Conservation (phyloP, 2,329 filamentous ascomycete genomes). For the Drechmeria coniospora region DNA sequence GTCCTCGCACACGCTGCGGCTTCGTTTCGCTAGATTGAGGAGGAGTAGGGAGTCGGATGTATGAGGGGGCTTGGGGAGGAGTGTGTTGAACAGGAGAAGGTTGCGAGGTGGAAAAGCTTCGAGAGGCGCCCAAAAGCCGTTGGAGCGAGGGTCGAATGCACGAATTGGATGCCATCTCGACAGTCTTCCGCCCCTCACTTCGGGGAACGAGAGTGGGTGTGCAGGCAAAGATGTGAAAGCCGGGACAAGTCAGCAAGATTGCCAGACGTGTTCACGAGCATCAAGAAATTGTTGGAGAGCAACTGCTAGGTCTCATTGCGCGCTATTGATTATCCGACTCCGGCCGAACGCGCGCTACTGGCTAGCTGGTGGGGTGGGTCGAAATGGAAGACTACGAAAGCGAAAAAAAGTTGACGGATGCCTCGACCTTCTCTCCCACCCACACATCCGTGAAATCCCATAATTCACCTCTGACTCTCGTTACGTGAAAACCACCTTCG, state of each 20-base stretch:
- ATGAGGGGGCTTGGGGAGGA: slow-evolving; percentile 76
- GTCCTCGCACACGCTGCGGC: slow-evolving; percentile 48
- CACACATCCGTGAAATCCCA: neutral
- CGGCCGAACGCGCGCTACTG: neutral
- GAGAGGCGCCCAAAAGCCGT: slow-evolving; percentile 11
- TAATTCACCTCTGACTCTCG: neutral
- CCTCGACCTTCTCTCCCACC: neutral
- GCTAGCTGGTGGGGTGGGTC: neutral
- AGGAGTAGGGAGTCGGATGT: slow-evolving; percentile 65
- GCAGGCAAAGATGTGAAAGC: too few species aligned
- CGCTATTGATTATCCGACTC: neutral
- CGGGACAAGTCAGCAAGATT: too few species aligned
- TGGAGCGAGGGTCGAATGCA: slow-evolving; percentile 12
- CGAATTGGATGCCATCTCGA: slow-evolving; percentile 9
- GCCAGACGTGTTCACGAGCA: too few species aligned
- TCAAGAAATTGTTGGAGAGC: too few species aligned
- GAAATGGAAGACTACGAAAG: neutral
- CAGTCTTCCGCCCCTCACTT: slow-evolving; percentile 10
- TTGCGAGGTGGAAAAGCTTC: slow-evolving; percentile 18
- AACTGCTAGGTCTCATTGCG: neutral
- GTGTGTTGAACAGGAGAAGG: slow-evolving; percentile 32
- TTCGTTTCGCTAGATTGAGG: slow-evolving; percentile 49
- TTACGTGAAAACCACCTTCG: slow-evolving; percentile 5
- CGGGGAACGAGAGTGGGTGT: too few species aligned
- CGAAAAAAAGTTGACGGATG: neutral